These are phyloP conservation scores for Penicillium cosmopolitanum DNA, from an alignment of 495 filamentous ascomycete genomes.

Conservation along the genomic window DNA sequence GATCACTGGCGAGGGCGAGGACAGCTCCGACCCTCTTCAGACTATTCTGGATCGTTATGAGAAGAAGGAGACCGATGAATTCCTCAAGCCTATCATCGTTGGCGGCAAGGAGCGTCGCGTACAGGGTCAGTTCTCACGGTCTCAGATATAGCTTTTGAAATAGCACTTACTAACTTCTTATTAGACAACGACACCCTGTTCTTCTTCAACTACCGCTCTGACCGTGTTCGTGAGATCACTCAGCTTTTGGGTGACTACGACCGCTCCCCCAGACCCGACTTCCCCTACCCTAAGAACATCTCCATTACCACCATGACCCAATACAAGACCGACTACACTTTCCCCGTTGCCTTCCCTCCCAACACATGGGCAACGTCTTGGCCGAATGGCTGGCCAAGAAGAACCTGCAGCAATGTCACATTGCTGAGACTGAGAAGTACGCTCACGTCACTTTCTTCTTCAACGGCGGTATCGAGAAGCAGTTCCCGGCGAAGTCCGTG, in stretches of 20 bases:
- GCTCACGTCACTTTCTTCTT: constrained; percentile 99
- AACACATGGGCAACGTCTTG: constrained; percentile 94
- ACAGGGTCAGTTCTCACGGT: constrained; percentile 60
- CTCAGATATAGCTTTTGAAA: neutral
- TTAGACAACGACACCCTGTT: constrained; percentile 90
- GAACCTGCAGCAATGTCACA: constrained; percentile 85
- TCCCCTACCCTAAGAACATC: constrained; percentile 92
- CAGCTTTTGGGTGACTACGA: constrained; percentile 92
- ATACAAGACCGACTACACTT: constrained; percentile 95
- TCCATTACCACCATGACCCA: constrained; percentile 96
- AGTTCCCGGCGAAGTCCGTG: constrained; percentile 86
- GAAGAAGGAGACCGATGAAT: constrained; percentile 91
- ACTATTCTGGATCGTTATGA: constrained; percentile 87
- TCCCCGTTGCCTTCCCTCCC: constrained; percentile 90
- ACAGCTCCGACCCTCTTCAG: constrained; percentile 79
- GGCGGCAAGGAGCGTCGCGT: constrained; percentile 82
- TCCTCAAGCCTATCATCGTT: constrained; percentile 96
- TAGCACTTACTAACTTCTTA: constrained; percentile 16
- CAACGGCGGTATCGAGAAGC: constrained; percentile 98
- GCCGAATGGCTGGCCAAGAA: constrained; percentile 94
- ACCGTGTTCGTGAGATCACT: constrained; percentile 95
- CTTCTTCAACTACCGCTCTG: constrained; percentile 99
- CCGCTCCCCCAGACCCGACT: constrained; percentile 85
- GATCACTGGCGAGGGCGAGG: constrained; percentile 82
- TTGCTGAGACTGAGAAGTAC: constrained; percentile 99